A percentile compares a stretch with the other conserved stretches of the same genome.
phyloP scores from a whole-genome alignment of 495 filamentous ascomycete species.

The Parachaetomium inaequale region DNA sequence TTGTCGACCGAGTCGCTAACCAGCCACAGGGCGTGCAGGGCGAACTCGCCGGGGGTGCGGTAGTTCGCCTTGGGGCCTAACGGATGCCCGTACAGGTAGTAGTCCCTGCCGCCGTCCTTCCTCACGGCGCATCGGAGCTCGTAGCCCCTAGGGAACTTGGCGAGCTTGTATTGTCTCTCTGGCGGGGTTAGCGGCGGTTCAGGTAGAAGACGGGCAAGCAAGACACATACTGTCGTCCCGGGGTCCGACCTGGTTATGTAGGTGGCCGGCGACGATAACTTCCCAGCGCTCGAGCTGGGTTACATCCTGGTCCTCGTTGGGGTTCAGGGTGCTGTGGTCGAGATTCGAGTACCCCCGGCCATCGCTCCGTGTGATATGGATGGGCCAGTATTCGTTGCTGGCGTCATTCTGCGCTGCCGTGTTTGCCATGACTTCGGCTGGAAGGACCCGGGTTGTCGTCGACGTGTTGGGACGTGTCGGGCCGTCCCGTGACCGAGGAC shows the following conservation, averaged over 20 bases:
- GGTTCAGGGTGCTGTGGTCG: conserved; percentile 25
- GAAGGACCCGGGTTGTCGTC: not conserved
- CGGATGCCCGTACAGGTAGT: conserved; percentile 45
- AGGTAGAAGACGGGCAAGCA: not conserved
- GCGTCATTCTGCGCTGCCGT: conserved; percentile 17
- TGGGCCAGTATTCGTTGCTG: conserved; percentile 25
- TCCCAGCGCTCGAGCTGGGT: conserved; percentile 33
- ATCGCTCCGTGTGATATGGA: conserved; percentile 32
- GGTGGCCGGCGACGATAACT: conserved; percentile 33
- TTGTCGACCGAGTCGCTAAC: conserved; percentile 30
- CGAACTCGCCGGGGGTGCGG: conserved; percentile 42
- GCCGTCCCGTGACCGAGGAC: not conserved
- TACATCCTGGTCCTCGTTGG: conserved; percentile 26
- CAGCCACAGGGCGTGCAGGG: conserved; percentile 41
- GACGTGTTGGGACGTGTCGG: not conserved
- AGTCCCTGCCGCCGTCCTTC: conserved; percentile 33
- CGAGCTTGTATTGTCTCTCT: conserved; percentile 34
- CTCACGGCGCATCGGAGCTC: conserved; percentile 29
- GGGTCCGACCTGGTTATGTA: conserved; percentile 25
- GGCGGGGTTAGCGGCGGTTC: conserved; percentile 5
- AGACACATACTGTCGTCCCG: conserved; percentile 27
- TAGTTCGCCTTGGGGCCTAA: conserved; percentile 33
- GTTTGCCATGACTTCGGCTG: conserved; percentile 8
- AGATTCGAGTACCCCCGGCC: conserved; percentile 26
- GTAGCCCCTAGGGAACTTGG: conserved; percentile 32